Conservation (phyloP, 139 green algal genomes). For the Spirogloea muscicola region DNA sequence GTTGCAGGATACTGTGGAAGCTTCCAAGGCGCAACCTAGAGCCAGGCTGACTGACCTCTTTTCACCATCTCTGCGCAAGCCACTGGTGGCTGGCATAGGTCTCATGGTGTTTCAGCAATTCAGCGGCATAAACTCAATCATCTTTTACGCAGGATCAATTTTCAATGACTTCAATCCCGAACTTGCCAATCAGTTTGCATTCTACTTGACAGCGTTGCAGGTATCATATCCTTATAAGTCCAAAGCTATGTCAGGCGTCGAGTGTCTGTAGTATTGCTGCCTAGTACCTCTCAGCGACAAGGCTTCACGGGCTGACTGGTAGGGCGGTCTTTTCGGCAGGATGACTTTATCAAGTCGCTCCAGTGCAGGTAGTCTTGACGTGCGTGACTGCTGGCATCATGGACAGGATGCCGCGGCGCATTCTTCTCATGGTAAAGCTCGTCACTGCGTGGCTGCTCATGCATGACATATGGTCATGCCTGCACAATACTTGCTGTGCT, state of each 20-base stretch:
- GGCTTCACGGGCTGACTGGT: background rate
- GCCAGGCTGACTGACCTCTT: background rate
- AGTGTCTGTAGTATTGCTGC: background rate
- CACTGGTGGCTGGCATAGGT: conserved; percentile 7
- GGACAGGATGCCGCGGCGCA: conserved; percentile 19
- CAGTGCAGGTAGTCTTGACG: conserved; percentile 43
- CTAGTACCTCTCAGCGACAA: background rate
- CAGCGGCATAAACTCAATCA: conserved; percentile 41
- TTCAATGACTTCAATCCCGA: conserved; percentile 35
- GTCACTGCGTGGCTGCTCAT: too few relatives aligned
- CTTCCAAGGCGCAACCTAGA: background rate
- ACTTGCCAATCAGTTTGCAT: conserved; percentile 28
- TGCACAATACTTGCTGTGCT: too few relatives aligned
- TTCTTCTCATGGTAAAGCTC: too few relatives aligned
- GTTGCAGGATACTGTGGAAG: background rate
- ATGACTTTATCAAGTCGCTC: background rate
- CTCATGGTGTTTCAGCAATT: conserved; percentile 49
- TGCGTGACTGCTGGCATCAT: conserved; percentile 21
- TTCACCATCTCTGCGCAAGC: background rate
- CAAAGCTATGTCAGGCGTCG: background rate
- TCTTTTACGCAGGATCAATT: conserved; percentile 43
- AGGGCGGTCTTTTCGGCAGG: background rate
- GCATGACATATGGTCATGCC: too few relatives aligned
- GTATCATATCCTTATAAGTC: background rate
- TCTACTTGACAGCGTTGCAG: conserved; percentile 23